A percentile compares a stretch with the other conserved stretches of the same genome.
Evolutionary conservation across 2,329 filamentous ascomycete species (phyloP).

Genomic region (Trichoderma breve): DNA sequence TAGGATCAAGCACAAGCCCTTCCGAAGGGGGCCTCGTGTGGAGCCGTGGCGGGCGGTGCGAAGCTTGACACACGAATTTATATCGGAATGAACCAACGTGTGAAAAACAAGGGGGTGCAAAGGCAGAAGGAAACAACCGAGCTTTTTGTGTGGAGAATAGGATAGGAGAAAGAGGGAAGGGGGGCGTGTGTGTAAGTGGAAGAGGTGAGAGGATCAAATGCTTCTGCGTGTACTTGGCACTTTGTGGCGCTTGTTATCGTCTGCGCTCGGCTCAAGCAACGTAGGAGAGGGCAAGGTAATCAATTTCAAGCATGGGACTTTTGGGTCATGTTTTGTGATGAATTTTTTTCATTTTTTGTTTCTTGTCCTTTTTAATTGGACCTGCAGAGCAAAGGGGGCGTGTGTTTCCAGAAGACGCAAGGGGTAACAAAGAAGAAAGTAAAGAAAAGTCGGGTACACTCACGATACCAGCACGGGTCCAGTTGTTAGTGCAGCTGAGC

Average conservation of each 20-base stretch:
- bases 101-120: neutral
- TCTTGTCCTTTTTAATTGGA: neutral
- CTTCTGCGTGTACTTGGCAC: neutral
- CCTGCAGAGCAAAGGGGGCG: neutral
- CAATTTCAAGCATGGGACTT: slow-evolving; percentile 6
- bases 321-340: neutral
- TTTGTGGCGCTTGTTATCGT: slow-evolving; percentile 4
- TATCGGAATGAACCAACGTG: slow-evolving; percentile 31
- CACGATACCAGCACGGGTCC: neutral
- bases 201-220: neutral
- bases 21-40: slow-evolving; percentile 15
- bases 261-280: slow-evolving; percentile 14
- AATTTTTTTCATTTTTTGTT: neutral
- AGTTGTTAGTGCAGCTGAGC: slow-evolving; percentile 1
- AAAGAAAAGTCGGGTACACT: neutral
- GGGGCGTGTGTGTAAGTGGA: slow-evolving; percentile 9
- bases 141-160: slow-evolving; percentile 8
- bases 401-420: neutral
- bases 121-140: neutral
- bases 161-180: neutral
- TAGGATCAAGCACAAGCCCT: neutral
- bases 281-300: neutral
- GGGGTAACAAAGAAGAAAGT: neutral
- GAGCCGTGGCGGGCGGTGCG: slow-evolving; percentile 23
- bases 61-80: slow-evolving; percentile 34